Conservation (phyloP, 345 rosid genomes). For the Ceriops decandra region DNA sequence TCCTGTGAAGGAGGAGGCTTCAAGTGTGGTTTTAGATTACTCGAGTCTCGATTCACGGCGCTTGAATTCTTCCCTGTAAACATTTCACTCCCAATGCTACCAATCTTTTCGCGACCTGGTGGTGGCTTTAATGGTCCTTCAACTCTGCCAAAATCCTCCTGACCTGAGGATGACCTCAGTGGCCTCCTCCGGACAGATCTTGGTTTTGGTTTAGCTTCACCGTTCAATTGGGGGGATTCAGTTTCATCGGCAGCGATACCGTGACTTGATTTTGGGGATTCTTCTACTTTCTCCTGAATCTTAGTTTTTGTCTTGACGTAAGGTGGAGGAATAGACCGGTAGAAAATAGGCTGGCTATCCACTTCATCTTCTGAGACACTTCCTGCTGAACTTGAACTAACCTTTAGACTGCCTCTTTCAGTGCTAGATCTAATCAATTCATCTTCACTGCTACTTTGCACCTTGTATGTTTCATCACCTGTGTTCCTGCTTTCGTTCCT, state of each 20-base stretch:
- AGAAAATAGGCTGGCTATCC: slow-evolving; percentile 28
- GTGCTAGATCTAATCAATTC: slow-evolving; percentile 29
- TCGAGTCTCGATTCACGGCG: background rate
- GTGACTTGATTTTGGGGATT: slow-evolving; percentile 17
- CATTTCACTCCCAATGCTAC: background rate
- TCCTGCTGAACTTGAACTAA: slow-evolving; percentile 46
- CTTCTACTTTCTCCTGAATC: slow-evolving; percentile 31
- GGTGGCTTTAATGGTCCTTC: slow-evolving; percentile 24
- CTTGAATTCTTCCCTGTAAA: slow-evolving; percentile 6
- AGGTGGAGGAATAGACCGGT: slow-evolving; percentile 50
- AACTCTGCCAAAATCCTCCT: slow-evolving; percentile 1
- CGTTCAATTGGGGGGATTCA: slow-evolving; percentile 13
- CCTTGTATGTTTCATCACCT: slow-evolving; percentile 11
- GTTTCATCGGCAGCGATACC: slow-evolving; percentile 13
- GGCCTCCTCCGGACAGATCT: slow-evolving; percentile 56
- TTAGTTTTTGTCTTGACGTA: slow-evolving; percentile 31
- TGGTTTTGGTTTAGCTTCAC: slow-evolving; percentile 48
- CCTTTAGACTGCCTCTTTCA: slow-evolving; percentile 20
- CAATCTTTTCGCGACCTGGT: slow-evolving; percentile 3
- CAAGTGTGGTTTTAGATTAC: slow-evolving; percentile 14
- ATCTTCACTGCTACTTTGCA: slow-evolving; percentile 41
- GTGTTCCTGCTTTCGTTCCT: slow-evolving; percentile 17
- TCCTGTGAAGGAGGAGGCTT: slow-evolving; percentile 17
- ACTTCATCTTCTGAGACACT: slow-evolving; percentile 43
- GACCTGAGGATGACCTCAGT: slow-evolving; percentile 33